Conservation (phyloP, 2,329 filamentous ascomycete species). For the Catunica adiposa region DNA sequence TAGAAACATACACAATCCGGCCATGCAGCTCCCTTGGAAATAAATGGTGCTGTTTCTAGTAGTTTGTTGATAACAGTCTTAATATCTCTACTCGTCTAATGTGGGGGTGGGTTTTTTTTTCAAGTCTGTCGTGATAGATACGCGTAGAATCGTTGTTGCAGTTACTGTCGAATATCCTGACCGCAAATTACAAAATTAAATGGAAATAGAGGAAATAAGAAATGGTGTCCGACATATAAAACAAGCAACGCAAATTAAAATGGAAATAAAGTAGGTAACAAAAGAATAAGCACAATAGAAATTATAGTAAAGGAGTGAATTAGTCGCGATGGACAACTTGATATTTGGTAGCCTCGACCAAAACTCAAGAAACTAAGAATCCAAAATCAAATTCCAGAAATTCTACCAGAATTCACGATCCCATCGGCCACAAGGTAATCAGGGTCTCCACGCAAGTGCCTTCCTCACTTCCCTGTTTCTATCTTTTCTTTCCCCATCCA, state of each 20-base stretch:
- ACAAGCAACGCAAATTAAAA: slow-evolving; percentile 4
- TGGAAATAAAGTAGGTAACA: background rate
- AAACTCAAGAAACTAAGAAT: background rate
- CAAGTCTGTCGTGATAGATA: background rate
- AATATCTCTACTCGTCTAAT: too few species aligned
- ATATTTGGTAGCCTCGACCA: background rate
- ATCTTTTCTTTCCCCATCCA: background rate
- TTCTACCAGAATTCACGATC: background rate
- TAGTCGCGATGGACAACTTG: too few species aligned
- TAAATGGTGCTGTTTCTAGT: too few species aligned
- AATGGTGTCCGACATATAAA: background rate
- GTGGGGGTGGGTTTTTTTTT: background rate
- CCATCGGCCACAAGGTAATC: background rate
- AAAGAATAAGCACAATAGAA: background rate
- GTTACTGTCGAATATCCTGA: background rate
- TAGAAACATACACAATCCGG: too few species aligned
- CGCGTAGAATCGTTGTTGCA: background rate
- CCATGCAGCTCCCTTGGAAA: too few species aligned
- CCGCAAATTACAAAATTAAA: background rate
- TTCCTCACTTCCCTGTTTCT: background rate
- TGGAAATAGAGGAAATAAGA: background rate
- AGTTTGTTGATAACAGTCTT: too few species aligned
- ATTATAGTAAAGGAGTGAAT: too few species aligned
- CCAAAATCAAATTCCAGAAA: background rate
- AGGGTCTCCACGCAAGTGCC: too few species aligned